phyloP scores from a whole-genome alignment of 2,329 filamentous ascomycete genomes.

The Sporothrix humicola region DNA sequence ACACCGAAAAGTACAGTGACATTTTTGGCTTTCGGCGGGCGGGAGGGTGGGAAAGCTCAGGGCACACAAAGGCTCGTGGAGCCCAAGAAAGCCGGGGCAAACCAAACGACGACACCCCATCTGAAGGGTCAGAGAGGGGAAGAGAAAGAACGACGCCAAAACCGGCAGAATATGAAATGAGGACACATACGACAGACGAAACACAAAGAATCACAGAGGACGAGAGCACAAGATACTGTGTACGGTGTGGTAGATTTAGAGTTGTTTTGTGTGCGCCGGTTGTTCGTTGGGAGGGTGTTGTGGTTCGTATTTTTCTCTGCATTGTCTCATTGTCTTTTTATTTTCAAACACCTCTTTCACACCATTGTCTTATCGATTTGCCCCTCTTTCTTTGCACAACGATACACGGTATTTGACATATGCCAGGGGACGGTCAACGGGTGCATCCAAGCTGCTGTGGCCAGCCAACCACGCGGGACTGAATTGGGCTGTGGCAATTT shows the following conservation, averaged over 20 bases:
- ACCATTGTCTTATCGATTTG: background rate
- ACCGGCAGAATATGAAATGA: background rate
- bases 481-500: background rate
- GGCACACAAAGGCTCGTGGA: conserved; percentile 26
- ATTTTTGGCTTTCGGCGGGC: background rate
- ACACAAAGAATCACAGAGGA: background rate
- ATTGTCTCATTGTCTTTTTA: background rate
- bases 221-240: conserved; percentile 8
- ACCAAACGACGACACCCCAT: conserved; percentile 10
- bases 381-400: background rate
- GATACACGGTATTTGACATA: conserved; percentile 18
- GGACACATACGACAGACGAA: background rate
- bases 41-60: conserved; percentile 8
- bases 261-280: conserved; percentile 20
- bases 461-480: conserved; percentile 13
- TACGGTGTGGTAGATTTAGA: conserved; percentile 20
- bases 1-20: background rate
- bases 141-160: background rate
- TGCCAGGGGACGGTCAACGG: background rate
- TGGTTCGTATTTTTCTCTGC: background rate
- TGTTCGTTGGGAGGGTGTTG: background rate
- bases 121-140: background rate
- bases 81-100: conserved; percentile 17
- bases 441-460: background rate
- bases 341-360: background rate